phyloP scores from a whole-genome alignment of 2,329 filamentous ascomycete genomes.

The Annulohypoxylon truncatum region DNA sequence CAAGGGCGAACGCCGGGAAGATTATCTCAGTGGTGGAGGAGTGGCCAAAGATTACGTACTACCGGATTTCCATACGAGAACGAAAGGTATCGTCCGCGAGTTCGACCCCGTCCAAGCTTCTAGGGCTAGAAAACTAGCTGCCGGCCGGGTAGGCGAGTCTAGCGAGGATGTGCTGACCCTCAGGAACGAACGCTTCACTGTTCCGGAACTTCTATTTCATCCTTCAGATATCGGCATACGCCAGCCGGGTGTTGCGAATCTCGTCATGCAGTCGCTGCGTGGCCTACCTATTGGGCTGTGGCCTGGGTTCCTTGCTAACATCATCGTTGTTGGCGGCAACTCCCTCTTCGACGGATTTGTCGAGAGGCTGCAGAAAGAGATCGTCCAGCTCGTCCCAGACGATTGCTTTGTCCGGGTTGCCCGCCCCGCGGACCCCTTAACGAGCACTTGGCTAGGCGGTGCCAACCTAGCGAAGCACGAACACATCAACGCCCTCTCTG shows the following conservation, averaged over 20 bases:
- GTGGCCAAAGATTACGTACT: conserved; percentile 92
- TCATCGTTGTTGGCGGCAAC: conserved; percentile 90
- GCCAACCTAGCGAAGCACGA: conserved; percentile 78
- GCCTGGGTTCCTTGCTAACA: conserved; percentile 85
- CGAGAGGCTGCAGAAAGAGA: conserved; percentile 79
- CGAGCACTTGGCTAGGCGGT: conserved; percentile 87
- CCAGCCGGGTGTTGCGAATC: conserved; percentile 83
- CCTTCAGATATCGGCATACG: conserved; percentile 87
- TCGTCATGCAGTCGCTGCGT: conserved; percentile 82
- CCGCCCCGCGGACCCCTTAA: conserved; percentile 77
- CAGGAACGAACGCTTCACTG: conserved; percentile 89
- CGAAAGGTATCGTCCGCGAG: conserved; percentile 77
- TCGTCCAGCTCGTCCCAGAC: conserved; percentile 77
- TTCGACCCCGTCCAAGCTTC: conserved; percentile 77
- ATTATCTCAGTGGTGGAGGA: conserved; percentile 63
- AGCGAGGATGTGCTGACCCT: conserved; percentile 86
- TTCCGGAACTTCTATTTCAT: conserved; percentile 90
- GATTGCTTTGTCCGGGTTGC: conserved; percentile 83
- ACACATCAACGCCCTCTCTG: conserved; percentile 73
- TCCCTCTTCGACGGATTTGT: conserved; percentile 83
- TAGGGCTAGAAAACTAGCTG: conserved; percentile 59
- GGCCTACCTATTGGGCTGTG: conserved; percentile 83
- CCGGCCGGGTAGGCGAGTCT: conserved; percentile 51
- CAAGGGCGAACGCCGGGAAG: conserved; percentile 65
- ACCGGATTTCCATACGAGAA: conserved; percentile 76